Evolutionary conservation across 768 basidiomycete species (phyloP), one percentile per base, ranked within the genome.

Genomic region (Trametes sanguinea): DNA sequence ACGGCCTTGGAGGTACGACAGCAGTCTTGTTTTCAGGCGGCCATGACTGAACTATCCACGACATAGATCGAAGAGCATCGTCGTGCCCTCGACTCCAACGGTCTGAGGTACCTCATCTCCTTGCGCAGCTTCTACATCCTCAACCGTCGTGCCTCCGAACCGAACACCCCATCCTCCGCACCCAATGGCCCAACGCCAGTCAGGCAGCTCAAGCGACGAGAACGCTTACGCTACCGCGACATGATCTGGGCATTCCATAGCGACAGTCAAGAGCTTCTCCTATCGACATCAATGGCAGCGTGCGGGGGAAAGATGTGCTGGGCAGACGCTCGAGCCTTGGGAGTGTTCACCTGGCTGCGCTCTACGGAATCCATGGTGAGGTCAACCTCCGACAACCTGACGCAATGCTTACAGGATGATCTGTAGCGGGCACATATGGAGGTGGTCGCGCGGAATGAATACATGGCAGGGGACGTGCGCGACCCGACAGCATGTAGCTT

Each of bases 171-270:
- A 39, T 71, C 73, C 27, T 81, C 82, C 7, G 51, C 53, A 2
- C 77, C 73, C 1, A 64, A 43, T 44, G 59, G 48, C 10, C 4
- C 42, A 0, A 29, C 45, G 2, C 6, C 51, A 1, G 71, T 78
- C 13, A 77, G 78, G n/a, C 76, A 76, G 64, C 81, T 83, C 43
- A 85, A 82, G 32, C 80, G 84, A 67, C 78, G 92, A 67, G 86
- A 89, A 69, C 83, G 93, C n/a, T 80, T 96, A 50, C 85, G 92
- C 22, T 95, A 90, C 74, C 86, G 97, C 37, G 96, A 99, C 73
- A 93, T 98, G 78, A 81, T 98, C 30, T 99, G 96, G 95, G 96
- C 95, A 0, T 95, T 90, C 72, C 91, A 97, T 68, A 97, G 95
- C 70, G 94, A 97, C 74, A 92, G 88, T 69, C 95, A 99, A 69